These are phyloP conservation scores for Acidiella bohemica DNA, from an alignment of 495 filamentous ascomycete genomes.

Conservation along the genomic window DNA sequence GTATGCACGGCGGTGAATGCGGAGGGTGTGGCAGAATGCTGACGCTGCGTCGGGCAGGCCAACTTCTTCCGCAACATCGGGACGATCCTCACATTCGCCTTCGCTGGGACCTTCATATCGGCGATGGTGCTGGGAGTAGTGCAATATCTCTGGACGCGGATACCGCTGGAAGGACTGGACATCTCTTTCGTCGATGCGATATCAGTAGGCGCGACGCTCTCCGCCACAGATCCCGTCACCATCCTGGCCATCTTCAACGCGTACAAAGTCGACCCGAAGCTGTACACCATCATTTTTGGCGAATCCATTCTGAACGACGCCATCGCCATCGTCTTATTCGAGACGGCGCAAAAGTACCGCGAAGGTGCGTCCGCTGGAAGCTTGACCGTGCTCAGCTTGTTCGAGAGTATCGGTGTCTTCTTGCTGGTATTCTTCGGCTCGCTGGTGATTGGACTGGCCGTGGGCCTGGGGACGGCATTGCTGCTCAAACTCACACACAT, in stretches of 20 bases:
- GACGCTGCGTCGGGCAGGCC: constrained; percentile 31
- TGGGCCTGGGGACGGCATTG: constrained; percentile 77
- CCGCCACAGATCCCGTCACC: constrained; percentile 92
- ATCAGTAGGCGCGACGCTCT: constrained; percentile 87
- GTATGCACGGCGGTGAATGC: constrained; percentile 21
- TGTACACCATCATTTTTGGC: constrained; percentile 96
- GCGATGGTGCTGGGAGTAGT: constrained; percentile 82
- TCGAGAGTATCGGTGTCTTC: constrained; percentile 89
- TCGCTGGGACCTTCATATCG: constrained; percentile 93
- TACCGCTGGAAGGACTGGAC: constrained; percentile 70
- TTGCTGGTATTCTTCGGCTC: constrained; percentile 92
- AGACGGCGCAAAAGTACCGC: constrained; percentile 82
- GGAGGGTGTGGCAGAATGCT: background rate
- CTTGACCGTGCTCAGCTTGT: constrained; percentile 58
- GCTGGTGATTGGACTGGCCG: constrained; percentile 70
- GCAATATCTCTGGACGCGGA: constrained; percentile 74
- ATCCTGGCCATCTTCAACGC: constrained; percentile 98
- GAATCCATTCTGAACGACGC: constrained; percentile 97
- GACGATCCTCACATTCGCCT: constrained; percentile 95
- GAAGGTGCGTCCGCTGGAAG: constrained; percentile 46
- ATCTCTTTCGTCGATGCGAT: constrained; percentile 89
- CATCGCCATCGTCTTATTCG: constrained; percentile 94
- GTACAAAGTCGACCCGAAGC: constrained; percentile 95
- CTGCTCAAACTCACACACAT: constrained; percentile 87
- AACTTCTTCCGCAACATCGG: constrained; percentile 99